Conservation (phyloP, 352 stramenopile genomes). For the Globisporangium nagaii region DNA sequence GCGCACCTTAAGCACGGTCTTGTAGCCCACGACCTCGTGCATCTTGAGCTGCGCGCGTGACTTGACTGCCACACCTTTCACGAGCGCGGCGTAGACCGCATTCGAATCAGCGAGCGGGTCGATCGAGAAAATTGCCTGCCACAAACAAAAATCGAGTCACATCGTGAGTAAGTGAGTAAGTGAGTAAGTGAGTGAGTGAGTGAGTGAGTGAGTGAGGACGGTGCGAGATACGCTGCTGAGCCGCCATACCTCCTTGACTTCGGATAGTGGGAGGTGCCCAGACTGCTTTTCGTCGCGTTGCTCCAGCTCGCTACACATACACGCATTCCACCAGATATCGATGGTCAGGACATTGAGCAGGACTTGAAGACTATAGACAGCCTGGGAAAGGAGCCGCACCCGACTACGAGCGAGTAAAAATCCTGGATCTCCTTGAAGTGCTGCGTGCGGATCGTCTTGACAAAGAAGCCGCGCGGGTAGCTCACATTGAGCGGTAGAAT, state of each 20-base stretch:
- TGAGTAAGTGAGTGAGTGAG: no score
- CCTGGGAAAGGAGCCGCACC: constrained; percentile 30
- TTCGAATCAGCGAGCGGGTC: constrained; percentile 43
- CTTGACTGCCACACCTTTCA: constrained; percentile 39
- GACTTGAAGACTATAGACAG: no score
- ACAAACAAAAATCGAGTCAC: no score
- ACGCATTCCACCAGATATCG: no score
- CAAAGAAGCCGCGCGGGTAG: constrained; percentile 62
- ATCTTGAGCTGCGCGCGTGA: constrained; percentile 34
- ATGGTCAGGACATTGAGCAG: no score
- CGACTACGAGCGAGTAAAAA: constrained; percentile 50
- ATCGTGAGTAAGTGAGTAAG: no score
- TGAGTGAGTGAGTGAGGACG: no score
- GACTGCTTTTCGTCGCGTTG: constrained; percentile 36
- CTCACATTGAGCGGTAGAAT: constrained; percentile 43
- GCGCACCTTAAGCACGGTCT: constrained; percentile 39
- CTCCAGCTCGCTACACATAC: constrained; percentile 54
- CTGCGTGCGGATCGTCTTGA: constrained; percentile 74
- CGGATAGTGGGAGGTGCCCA: constrained; percentile 36
- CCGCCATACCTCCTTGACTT: constrained; percentile 19
- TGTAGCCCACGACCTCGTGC: constrained; percentile 55
- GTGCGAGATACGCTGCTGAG: background rate
- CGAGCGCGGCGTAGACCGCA: constrained; percentile 23
- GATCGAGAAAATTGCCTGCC: constrained; percentile 34
- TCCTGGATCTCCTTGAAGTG: constrained; percentile 84